Evolutionary conservation across 1,139 yeast genomes (phyloP).

Genomic region (Candida glucosophila): DNA sequence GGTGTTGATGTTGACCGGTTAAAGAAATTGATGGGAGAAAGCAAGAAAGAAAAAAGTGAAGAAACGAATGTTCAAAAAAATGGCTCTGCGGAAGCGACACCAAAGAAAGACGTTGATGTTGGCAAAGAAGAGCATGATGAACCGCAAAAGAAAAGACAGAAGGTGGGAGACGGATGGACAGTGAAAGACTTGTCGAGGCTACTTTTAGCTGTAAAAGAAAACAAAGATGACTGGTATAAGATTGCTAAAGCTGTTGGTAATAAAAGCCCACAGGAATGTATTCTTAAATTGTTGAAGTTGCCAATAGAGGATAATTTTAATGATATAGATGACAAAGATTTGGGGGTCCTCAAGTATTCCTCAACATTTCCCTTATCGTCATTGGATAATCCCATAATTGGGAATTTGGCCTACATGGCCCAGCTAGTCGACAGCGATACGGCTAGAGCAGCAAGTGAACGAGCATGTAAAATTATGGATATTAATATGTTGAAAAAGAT

Average conservation of each 20-base stretch:
- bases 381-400: constrained; percentile 86
- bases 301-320: constrained; percentile 73
- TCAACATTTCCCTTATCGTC: constrained; percentile 78
- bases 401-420: constrained; percentile 80
- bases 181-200: constrained; percentile 50
- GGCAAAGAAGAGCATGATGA: constrained; percentile 7
- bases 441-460: constrained; percentile 71
- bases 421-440: constrained; percentile 81
- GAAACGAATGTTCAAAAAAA: constrained; percentile 1
- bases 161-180: constrained; percentile 56
- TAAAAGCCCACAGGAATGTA: constrained; percentile 75
- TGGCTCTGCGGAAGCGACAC: constrained; percentile 27
- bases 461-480: constrained; percentile 54
- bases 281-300: constrained; percentile 66
- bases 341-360: constrained; percentile 64
- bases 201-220: constrained; percentile 52
- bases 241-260: constrained; percentile 56
- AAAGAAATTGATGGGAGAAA: constrained; percentile 37
- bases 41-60: constrained; percentile 11
- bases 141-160: constrained; percentile 24
- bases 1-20: constrained; percentile 48
- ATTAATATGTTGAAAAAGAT: constrained; percentile 35
- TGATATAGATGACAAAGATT: constrained; percentile 36
- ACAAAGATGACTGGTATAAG: constrained; percentile 66
- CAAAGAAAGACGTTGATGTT: constrained; percentile 7